phyloP scores from a whole-genome alignment of 768 basidiomycete species.

The Termitomyces eurrhizus region DNA sequence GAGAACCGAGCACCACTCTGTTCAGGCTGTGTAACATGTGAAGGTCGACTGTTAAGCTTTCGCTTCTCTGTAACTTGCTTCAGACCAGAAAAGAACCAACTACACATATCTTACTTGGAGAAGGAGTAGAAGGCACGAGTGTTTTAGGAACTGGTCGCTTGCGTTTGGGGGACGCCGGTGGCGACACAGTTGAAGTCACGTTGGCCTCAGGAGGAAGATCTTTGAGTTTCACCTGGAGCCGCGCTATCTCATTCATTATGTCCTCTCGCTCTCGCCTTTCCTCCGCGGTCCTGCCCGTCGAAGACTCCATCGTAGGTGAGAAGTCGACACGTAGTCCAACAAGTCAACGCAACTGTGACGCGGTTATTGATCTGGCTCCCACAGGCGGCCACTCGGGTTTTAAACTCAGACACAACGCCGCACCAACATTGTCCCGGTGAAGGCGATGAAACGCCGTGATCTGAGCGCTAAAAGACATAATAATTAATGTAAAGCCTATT shows the following conservation, averaged over 20 bases:
- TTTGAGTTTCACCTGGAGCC: slow-evolving; percentile 51
- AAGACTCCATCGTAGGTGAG: slow-evolving; percentile 48
- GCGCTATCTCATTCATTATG: slow-evolving; percentile 51
- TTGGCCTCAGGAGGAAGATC: slow-evolving; percentile 26
- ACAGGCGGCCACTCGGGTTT: slow-evolving; percentile 17
- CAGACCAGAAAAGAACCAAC: not conserved
- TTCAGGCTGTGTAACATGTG: not conserved
- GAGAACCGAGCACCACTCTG: slow-evolving; percentile 2
- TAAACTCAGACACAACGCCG: slow-evolving; percentile 27
- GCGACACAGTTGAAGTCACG: slow-evolving; percentile 3
- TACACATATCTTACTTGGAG: slow-evolving; percentile 49
- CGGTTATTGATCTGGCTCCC: slow-evolving; percentile 16
- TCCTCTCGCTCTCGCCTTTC: slow-evolving; percentile 42
- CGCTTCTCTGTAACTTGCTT: slow-evolving; percentile 30
- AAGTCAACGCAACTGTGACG: slow-evolving; percentile 20
- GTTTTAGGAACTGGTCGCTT: slow-evolving; percentile 36
- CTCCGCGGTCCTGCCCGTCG: slow-evolving; percentile 34
- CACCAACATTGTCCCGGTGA: not conserved
- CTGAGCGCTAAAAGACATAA: not conserved
- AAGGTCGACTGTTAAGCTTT: slow-evolving; percentile 31
- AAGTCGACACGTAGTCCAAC: not conserved
- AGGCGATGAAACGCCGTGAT: slow-evolving; percentile 12
- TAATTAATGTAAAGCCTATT: not conserved
- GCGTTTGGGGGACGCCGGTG: slow-evolving; percentile 42
- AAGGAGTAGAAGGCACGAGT: slow-evolving; percentile 58